Conservation (phyloP, 192 early-diverging fungal species). For the Pilaira anomala region DNA sequence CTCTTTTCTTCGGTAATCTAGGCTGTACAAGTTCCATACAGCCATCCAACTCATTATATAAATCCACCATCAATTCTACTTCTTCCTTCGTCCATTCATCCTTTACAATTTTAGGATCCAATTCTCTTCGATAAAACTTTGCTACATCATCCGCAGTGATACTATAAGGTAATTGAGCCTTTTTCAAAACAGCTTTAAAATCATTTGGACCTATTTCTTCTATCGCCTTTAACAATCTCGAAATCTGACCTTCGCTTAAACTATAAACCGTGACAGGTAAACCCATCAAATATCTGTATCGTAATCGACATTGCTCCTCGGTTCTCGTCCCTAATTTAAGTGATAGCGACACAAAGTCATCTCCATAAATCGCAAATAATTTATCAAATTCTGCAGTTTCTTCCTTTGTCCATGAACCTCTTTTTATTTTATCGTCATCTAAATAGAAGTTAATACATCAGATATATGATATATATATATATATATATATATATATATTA, state of each 20-base stretch:
- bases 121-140: neutral
- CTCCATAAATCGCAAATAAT: no score
- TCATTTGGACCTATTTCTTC: neutral
- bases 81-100: neutral
- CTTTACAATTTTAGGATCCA: neutral
- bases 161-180: neutral
- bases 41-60: conserved; percentile 3
- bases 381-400: neutral
- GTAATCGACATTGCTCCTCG: neutral
- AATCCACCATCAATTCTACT: neutral
- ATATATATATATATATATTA: no score
- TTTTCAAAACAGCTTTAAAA: neutral
- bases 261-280: neutral
- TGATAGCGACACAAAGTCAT: no score
- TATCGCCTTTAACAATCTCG: neutral
- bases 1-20: neutral
- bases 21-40: conserved; percentile 10
- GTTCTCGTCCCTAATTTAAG: neutral
- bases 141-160: neutral
- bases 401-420: neutral
- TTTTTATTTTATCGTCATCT: no score
- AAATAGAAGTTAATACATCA: no score
- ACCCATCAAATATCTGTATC: neutral
- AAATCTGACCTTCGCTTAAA: neutral
- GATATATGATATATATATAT: no score